A percentile compares a stretch with the other conserved stretches of the same genome.
phyloP scores from a whole-genome alignment of 345 rosid species.

The Moricandia arvensis region DNA sequence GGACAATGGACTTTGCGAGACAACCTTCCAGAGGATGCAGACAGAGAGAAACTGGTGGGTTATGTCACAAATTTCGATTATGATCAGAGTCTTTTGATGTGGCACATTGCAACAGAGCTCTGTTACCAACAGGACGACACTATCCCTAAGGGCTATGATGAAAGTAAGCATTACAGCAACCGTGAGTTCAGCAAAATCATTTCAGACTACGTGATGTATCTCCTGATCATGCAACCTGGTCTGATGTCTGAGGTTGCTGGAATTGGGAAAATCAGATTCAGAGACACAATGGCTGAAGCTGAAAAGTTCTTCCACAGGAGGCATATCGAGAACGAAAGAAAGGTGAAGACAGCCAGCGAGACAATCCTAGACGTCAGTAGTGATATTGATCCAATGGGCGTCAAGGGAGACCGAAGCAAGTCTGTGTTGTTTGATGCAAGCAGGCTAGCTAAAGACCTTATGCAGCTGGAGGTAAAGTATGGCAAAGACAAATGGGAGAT shows the following conservation, averaged over 20 bases:
- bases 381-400: slow-evolving; percentile 36
- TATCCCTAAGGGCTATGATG: neutral
- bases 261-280: slow-evolving; percentile 50
- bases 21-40: neutral
- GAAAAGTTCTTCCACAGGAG: slow-evolving; percentile 40
- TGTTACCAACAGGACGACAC: slow-evolving; percentile 33
- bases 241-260: slow-evolving; percentile 57
- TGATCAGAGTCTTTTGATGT: slow-evolving; percentile 45
- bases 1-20: slow-evolving; percentile 53
- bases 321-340: neutral
- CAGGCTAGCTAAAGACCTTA: slow-evolving; percentile 53
- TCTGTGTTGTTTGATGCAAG: slow-evolving; percentile 62
- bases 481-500: slow-evolving; percentile 47
- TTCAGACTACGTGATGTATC: slow-evolving; percentile 62
- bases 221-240: slow-evolving; percentile 51
- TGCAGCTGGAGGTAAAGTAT: slow-evolving; percentile 6
- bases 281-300: slow-evolving; percentile 55
- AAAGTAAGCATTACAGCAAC: neutral
- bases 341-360: slow-evolving; percentile 17
- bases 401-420: slow-evolving; percentile 64
- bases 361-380: slow-evolving; percentile 33
- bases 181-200: slow-evolving; percentile 45
- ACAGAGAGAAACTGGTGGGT: slow-evolving; percentile 27
- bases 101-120: slow-evolving; percentile 70
- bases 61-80: slow-evolving; percentile 36